Evolutionary conservation across 1,284 basidiomycete genomes (phyloP).

Genomic region (Marasmius tenuissimus): DNA sequence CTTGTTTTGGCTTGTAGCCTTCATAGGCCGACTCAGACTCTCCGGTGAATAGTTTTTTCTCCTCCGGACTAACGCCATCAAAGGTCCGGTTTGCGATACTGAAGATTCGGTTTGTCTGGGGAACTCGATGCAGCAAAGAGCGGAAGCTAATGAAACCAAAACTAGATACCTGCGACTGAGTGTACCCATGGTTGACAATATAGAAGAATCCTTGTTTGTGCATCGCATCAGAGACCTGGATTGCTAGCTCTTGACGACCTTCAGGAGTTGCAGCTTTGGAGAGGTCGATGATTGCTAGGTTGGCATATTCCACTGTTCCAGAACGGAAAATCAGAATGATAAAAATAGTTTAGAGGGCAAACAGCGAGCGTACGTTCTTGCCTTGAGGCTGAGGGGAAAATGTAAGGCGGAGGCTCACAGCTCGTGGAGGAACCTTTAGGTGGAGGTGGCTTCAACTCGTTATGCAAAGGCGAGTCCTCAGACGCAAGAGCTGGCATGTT

Average conservation of each 20-base stretch:
- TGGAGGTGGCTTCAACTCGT: not conserved
- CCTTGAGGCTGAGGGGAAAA: not conserved
- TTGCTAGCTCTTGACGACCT: conserved; percentile 45
- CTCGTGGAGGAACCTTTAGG: not conserved
- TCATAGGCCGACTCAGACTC: conserved; percentile 10
- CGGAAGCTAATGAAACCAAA: not conserved
- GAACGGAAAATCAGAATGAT: not conserved
- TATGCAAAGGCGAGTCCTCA: not conserved
- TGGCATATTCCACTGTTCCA: conserved; percentile 43
- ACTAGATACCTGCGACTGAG: conserved; percentile 37
- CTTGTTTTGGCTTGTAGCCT: conserved; percentile 14
- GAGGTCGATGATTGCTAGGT: conserved; percentile 65
- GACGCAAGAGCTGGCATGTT: not conserved
- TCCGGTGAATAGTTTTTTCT: conserved; percentile 12
- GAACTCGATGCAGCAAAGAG: not conserved
- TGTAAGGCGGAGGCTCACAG: not conserved
- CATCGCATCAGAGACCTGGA: conserved; percentile 57
- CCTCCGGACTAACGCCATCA: conserved; percentile 7
- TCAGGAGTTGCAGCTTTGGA: conserved; percentile 47
- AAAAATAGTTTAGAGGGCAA: not conserved
- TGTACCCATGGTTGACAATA: conserved; percentile 58
- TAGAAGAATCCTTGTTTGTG: conserved; percentile 64
- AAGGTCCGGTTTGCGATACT: conserved; percentile 8
- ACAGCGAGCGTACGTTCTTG: not conserved
- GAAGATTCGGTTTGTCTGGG: conserved; percentile 9